Base-by-base conservation (phyloP, 495 filamentous ascomycete species). In the Tuber brumale region DNA sequence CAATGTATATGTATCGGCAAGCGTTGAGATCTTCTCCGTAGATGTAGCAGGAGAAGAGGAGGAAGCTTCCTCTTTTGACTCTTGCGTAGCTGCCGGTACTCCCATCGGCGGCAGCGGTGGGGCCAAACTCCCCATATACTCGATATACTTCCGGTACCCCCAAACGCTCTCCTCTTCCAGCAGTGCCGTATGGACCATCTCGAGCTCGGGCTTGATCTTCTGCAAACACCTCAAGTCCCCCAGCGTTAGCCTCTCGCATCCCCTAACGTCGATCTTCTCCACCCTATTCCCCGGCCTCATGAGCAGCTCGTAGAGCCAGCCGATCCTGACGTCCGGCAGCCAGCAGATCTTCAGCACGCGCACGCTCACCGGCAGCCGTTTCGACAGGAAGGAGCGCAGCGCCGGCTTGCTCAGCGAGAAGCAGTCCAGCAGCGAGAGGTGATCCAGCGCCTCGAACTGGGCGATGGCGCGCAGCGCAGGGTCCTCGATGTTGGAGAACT, bases 401-500 rank as follows among this genome's bases (percentile, higher is more conserved):
- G 74, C 78, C 4, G 73, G 72, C 21, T 72, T 76, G 21, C 72
- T 76, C 8, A 82, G 27, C 23, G 72, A 71, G 46, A 79, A 76
- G 46, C 81, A 82, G 16, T 69, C 75, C 6, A 73, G 71, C 16
- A 82, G 42, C 16, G 73, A 74, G n/a, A 82, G 41, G 3, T 37
- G 77, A 57, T 77, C 74, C 9, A 82, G 72, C 1, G 16, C 44
- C 73, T 77, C 72, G 18, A 75, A 81, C 18, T 72, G 37, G 10
- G 80, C 80, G 21, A 82, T 74, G 5, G 81, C 77, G 21, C 81
- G 80, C 21, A 82, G 70, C 27, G 77, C 74, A 14, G 77, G 73
- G 48, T 82, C 81, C 5, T 77, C 77, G 21, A 82, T 76, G 46
- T 80, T 77, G 14, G 80, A 82, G 57, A 82, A 76, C 8, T 75